Conservation (phyloP, 1,139 yeast species). For the Pichia kudriavzevii region DNA sequence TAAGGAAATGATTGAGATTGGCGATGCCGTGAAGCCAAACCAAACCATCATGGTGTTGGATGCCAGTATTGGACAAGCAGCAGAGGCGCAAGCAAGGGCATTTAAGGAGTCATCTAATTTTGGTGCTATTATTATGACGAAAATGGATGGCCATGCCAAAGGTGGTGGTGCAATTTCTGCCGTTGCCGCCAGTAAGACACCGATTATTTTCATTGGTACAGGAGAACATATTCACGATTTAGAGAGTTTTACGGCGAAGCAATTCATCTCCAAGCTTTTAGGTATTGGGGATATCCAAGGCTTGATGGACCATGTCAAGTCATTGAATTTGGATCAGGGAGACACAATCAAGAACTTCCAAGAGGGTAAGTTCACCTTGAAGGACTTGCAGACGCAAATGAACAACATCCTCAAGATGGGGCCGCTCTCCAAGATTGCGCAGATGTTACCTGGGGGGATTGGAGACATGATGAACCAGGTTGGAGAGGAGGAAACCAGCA, state of each 20-base stretch:
- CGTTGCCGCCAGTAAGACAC: conserved; percentile 94
- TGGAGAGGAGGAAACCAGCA: conserved; percentile 85
- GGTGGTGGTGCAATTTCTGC: conserved; percentile 99
- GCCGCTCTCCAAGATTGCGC: conserved; percentile 85
- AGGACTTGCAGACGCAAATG: conserved; percentile 93
- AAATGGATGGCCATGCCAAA: conserved; percentile 98
- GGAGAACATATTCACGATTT: conserved; percentile 95
- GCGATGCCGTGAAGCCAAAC: conserved; percentile 77
- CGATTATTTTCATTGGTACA: conserved; percentile 95
- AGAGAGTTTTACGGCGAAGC: conserved; percentile 84
- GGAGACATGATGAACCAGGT: conserved; percentile 77
- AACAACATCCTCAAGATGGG: conserved; percentile 95
- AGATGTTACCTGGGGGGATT: conserved; percentile 93
- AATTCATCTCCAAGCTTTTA: conserved; percentile 78
- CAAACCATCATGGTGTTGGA: conserved; percentile 97
- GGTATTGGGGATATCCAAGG: conserved; percentile 97
- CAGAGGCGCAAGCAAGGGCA: conserved; percentile 89
- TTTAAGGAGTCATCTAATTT: conserved; percentile 89
- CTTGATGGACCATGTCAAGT: conserved; percentile 86
- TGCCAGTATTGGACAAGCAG: conserved; percentile 98
- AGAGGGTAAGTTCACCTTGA: conserved; percentile 88
- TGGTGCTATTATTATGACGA: conserved; percentile 91
- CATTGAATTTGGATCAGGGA: conserved; percentile 82
- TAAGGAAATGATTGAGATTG: conserved; percentile 90
- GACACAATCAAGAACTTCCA: conserved; percentile 89